These are phyloP conservation scores for Lachnellula hyalina DNA, from an alignment of 2,329 filamentous ascomycete genomes.

Conservation along the genomic window DNA sequence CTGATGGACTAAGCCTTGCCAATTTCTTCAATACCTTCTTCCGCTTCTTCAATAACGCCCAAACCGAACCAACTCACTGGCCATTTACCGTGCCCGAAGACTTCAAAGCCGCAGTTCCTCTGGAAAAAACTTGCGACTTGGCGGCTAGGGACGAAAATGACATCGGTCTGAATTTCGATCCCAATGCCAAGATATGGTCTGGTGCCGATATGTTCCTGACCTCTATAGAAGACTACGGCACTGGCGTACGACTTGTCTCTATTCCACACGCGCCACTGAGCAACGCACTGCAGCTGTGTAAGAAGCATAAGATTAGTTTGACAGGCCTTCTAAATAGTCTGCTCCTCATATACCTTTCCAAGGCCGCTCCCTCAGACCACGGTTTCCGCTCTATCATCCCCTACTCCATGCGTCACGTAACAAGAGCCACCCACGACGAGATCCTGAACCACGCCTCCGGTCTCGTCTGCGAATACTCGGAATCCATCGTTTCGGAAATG, in stretches of 20 bases:
- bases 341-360: constrained; percentile 5
- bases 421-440: constrained; percentile 1
- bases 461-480: neutral
- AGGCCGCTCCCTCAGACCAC: neutral
- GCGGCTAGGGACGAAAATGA: neutral
- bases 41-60: neutral
- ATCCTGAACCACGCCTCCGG: constrained; percentile 11
- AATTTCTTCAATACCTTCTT: neutral
- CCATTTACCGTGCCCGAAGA: neutral
- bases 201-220: neutral
- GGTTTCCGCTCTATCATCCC: constrained; percentile 7
- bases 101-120: neutral
- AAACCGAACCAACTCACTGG: neutral
- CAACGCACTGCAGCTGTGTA: constrained; percentile 1
- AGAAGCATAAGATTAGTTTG: neutral
- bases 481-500: neutral
- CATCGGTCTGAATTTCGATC: neutral
- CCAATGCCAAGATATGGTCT: neutral
- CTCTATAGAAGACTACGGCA: neutral
- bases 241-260: neutral
- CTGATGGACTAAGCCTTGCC: neutral
- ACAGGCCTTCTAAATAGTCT: constrained; percentile 11
- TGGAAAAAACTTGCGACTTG: neutral
- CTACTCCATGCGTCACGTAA: constrained; percentile 10
- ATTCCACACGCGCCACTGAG: neutral